Evolutionary conservation across 495 filamentous ascomycete species (phyloP).

Genomic region (Schizothecium vesticola): DNA sequence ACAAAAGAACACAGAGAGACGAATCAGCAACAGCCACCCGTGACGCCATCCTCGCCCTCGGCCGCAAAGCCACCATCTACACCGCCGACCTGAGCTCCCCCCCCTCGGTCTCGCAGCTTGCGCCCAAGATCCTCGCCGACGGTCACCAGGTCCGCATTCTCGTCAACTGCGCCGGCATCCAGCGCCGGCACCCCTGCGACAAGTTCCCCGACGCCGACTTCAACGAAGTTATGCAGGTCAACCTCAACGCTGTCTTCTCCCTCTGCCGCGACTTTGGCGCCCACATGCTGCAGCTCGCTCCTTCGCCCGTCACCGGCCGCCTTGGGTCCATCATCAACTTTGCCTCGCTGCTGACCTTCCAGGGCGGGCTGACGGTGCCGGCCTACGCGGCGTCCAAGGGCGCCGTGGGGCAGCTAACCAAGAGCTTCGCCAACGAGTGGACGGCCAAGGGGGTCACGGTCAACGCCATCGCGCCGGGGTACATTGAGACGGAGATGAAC

Average conservation of each 20-base stretch:
- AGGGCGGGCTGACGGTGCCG: slow-evolving; percentile 85
- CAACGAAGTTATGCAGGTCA: slow-evolving; percentile 79
- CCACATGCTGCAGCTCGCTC: slow-evolving; percentile 65
- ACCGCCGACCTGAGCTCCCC: slow-evolving; percentile 65
- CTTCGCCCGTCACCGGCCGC: slow-evolving; percentile 49
- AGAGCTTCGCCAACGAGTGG: slow-evolving; percentile 86
- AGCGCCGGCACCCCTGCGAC: slow-evolving; percentile 70
- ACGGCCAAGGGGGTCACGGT: slow-evolving; percentile 69
- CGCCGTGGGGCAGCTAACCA: slow-evolving; percentile 80
- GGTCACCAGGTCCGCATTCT: slow-evolving; percentile 63
- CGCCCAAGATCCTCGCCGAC: slow-evolving; percentile 56
- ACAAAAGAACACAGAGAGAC: slow-evolving; percentile 50
- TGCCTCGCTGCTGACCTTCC: slow-evolving; percentile 78
- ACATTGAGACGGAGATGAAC: slow-evolving; percentile 93
- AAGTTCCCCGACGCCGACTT: slow-evolving; percentile 79
- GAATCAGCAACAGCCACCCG: slow-evolving; percentile 58
- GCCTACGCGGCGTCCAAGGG: slow-evolving; percentile 90
- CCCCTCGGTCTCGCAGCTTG: slow-evolving; percentile 53
- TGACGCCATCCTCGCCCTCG: slow-evolving; percentile 54
- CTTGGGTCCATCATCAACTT: slow-evolving; percentile 82
- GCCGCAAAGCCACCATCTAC: slow-evolving; percentile 65
- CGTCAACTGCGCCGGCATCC: slow-evolving; percentile 82
- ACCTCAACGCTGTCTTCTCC: slow-evolving; percentile 76
- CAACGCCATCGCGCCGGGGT: slow-evolving; percentile 73
- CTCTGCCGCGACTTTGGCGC: slow-evolving; percentile 78